These are phyloP conservation scores for Hordeum vulgare DNA, from an alignment of 176 grass and related monocot genomes.

Conservation along the genomic window MorexV3_pseudomolecules_assembly NC_058520.1:148834766-148835265, in stretches of 20 bases:
- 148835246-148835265: constrained; percentile 63
- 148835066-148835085: constrained; percentile 58
- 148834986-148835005: constrained; percentile 40
- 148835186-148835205: constrained; percentile 49
- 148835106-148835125: constrained; percentile 13
- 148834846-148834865: constrained; percentile 77
- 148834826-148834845: constrained; percentile 45
- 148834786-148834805: constrained; percentile 58
- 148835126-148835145: constrained; percentile 61
- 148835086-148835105: constrained; percentile 50
- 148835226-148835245: constrained; percentile 64
- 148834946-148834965: constrained; percentile 45
- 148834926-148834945: constrained; percentile 80
- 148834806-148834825: constrained; percentile 66
- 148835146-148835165: constrained; percentile 65
- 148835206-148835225: constrained; percentile 65
- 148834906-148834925: constrained; percentile 56
- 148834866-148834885: constrained; percentile 49
- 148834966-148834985: constrained; percentile 40
- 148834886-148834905: constrained; percentile 27
- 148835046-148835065: constrained; percentile 51
- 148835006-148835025: constrained; percentile 57
- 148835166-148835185: constrained; percentile 51
- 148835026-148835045: constrained; percentile 77
- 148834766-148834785: constrained; percentile 66